phyloP scores from a whole-genome alignment of 202 grass and related monocot genomes.

The Panicum virgatum region DNA sequence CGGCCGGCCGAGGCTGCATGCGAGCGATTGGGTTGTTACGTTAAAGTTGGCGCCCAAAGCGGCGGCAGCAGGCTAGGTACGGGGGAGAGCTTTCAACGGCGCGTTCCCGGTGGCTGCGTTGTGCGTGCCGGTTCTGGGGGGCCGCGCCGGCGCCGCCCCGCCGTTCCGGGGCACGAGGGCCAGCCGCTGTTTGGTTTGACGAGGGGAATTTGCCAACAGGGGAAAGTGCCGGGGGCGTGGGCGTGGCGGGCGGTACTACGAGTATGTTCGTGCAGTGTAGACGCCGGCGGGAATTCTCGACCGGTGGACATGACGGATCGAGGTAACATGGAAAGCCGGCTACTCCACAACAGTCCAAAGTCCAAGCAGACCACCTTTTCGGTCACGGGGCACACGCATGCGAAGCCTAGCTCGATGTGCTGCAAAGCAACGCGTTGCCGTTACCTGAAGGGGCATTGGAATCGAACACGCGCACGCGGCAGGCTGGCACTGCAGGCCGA shows the following conservation, averaged over 20 bases:
- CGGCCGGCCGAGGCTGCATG: too few relatives aligned
- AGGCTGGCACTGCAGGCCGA: too few relatives aligned
- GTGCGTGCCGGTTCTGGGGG: constrained; percentile 28
- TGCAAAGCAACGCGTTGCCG: too few relatives aligned
- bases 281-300: neutral
- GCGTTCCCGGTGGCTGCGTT: neutral
- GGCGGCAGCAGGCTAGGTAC: neutral
- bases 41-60: too few relatives aligned
- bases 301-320: neutral
- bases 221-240: neutral
- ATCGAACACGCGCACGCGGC: too few relatives aligned
- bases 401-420: neutral
- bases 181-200: constrained; percentile 36
- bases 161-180: neutral
- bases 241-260: neutral
- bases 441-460: too few relatives aligned
- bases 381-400: neutral
- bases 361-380: neutral
- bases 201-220: constrained; percentile 17
- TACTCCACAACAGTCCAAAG: too few relatives aligned
- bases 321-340: neutral
- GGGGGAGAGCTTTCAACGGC: neutral
- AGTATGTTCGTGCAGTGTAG: neutral
- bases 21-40: too few relatives aligned
- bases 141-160: neutral